Evolutionary conservation across 805 yeast genomes (phyloP), one percentile per base, ranked within the genome.

Genomic region (Candida sakaeoensis): DNA sequence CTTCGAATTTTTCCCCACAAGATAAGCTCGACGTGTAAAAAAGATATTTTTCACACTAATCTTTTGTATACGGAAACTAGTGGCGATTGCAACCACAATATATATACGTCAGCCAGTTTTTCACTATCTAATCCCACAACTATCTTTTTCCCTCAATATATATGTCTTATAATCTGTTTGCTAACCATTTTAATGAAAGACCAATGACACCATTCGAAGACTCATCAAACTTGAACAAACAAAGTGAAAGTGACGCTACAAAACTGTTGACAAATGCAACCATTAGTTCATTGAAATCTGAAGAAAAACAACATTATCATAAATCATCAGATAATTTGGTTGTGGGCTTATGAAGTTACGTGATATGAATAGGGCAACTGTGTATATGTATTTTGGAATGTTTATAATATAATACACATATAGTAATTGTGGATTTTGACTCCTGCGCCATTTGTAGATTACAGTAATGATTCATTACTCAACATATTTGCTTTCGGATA

Each of bases 321-420:
- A 44, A 44, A 47, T 56, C 61, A 8, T 51, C 61, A 5, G 61
- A 56, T 42, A 56, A 56, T 41, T 50, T 56, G 40, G 49, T 47
- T 22, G 50, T 55, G 18, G 48, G 56, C 22, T 50, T 53, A 39
- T 52, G 40, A 26, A 16, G 9, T 26, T 29, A 29, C 16, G 15
- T 29, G 9, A 9, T 14, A 26, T 21, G 24, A 7, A 21, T 21
- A 21, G 24, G 24, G 24, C n/a, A n/a, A n/a, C n/a, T n/a, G n/a
- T n/a, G n/a, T n/a, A n/a, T n/a, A n/a, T n/a, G n/a, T n/a, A n/a
- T n/a, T n/a, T n/a, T n/a, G n/a, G n/a, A n/a, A n/a, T n/a, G n/a
- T n/a, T n/a, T n/a, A n/a, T n/a, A n/a, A n/a, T n/a, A n/a, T n/a
- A n/a, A n/a, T n/a, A n/a, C n/a, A n/a, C n/a, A n/a, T n/a, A n/a